phyloP scores from a whole-genome alignment of 2,329 filamentous ascomycete genomes.

The Diaporthe vaccinii region DNA sequence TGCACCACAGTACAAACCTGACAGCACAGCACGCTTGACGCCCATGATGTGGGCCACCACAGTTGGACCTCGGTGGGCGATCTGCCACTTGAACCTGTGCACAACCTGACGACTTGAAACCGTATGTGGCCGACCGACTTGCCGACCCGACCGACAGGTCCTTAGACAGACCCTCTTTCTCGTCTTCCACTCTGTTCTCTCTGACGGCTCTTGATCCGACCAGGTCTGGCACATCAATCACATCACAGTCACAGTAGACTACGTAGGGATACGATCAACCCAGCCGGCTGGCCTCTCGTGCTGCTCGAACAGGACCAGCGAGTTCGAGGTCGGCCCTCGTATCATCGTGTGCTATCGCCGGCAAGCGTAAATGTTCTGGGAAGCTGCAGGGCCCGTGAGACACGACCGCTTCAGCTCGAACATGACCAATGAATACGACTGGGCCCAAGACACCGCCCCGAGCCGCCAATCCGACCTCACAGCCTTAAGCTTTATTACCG shows the following conservation, averaged over 20 bases:
- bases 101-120: constrained; percentile 28
- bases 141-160: constrained; percentile 17
- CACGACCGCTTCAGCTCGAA: constrained; percentile 29
- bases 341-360: constrained; percentile 6
- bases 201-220: too few relatives aligned
- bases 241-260: neutral
- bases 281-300: too few relatives aligned
- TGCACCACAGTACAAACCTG: neutral
- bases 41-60: constrained; percentile 15
- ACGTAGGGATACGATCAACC: neutral
- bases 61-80: neutral
- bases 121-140: constrained; percentile 4
- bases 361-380: constrained; percentile 3
- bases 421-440: constrained; percentile 30
- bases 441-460: constrained; percentile 31
- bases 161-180: neutral
- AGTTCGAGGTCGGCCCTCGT: neutral
- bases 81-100: neutral
- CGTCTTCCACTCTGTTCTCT: neutral
- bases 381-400: constrained; percentile 25
- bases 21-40: constrained; percentile 15
- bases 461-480: constrained; percentile 31
- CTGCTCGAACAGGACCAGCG: neutral
- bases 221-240: neutral
- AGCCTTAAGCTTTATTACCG: constrained; percentile 22